phyloP scores from a whole-genome alignment of 2,329 filamentous ascomycete species.

The Fusarium multiceps region DNA sequence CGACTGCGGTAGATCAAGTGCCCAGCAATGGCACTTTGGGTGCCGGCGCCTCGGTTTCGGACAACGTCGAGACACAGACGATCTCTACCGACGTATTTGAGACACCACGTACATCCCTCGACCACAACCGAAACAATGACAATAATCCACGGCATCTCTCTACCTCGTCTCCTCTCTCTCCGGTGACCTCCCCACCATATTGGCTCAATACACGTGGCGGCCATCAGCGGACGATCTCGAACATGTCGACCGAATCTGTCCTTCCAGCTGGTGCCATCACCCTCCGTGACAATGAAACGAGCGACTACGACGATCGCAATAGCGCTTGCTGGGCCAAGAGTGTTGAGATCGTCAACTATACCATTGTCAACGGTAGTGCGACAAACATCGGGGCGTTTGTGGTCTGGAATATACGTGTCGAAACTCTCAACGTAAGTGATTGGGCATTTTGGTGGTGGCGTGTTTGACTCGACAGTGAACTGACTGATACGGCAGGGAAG shows the following conservation, averaged over 20 bases:
- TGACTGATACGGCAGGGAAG: slow-evolving; percentile 59
- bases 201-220: slow-evolving; percentile 52
- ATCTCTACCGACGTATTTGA: slow-evolving; percentile 40
- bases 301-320: slow-evolving; percentile 62
- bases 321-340: slow-evolving; percentile 73
- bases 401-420: slow-evolving; percentile 90
- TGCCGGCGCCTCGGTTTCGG: slow-evolving; percentile 30
- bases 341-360: slow-evolving; percentile 68
- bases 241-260: slow-evolving; percentile 60
- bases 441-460: slow-evolving; percentile 11
- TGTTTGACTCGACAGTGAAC: background rate
- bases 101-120: slow-evolving; percentile 45
- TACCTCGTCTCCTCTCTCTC: slow-evolving; percentile 43
- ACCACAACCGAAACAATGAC: slow-evolving; percentile 29
- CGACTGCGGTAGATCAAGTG: slow-evolving; percentile 47
- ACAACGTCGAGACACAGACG: slow-evolving; percentile 35
- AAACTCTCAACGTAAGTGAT: slow-evolving; percentile 77
- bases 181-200: slow-evolving; percentile 57
- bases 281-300: slow-evolving; percentile 70
- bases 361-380: slow-evolving; percentile 66
- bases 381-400: slow-evolving; percentile 86
- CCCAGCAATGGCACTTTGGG: slow-evolving; percentile 38
- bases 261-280: slow-evolving; percentile 67
- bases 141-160: slow-evolving; percentile 33
- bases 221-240: slow-evolving; percentile 56